Conservation (phyloP, 495 filamentous ascomycete species). For the Melanomma pulvis-pyrius region DNA sequence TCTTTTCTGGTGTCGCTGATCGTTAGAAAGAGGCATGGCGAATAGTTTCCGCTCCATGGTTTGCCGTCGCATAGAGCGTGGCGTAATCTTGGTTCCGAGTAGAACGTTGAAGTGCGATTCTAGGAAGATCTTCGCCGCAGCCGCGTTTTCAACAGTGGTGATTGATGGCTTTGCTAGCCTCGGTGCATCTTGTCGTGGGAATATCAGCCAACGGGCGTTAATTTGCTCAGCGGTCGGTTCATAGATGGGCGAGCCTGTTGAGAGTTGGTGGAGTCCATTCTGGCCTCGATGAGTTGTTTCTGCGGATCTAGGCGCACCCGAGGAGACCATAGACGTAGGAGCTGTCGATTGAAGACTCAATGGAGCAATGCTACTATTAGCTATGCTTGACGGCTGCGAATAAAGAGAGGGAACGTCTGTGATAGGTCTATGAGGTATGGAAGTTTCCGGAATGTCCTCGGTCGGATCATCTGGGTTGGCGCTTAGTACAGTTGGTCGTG, state of each 20-base stretch:
- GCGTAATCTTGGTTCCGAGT: slow-evolving; percentile 53
- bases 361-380: slow-evolving; percentile 19
- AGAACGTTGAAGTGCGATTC: slow-evolving; percentile 79
- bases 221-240: slow-evolving; percentile 47
- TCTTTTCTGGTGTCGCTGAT: slow-evolving; percentile 59
- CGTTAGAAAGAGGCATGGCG: slow-evolving; percentile 52
- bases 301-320: slow-evolving; percentile 26
- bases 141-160: slow-evolving; percentile 72
- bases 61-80: slow-evolving; percentile 67
- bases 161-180: slow-evolving; percentile 60
- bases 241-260: slow-evolving; percentile 24
- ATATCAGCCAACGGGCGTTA: slow-evolving; percentile 41
- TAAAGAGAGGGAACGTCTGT: slow-evolving; percentile 28
- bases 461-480: background rate
- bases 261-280: slow-evolving; percentile 2
- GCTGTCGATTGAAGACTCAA: slow-evolving; percentile 34
- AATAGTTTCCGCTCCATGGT: slow-evolving; percentile 68
- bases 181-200: slow-evolving; percentile 48
- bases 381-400: slow-evolving; percentile 26
- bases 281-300: slow-evolving; percentile 25
- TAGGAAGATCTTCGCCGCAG: slow-evolving; percentile 82
- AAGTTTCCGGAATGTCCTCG: background rate
- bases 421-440: background rate
- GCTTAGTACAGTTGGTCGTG: slow-evolving; percentile 47
- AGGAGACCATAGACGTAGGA: slow-evolving; percentile 36